Percentiles rank a stretch among this genome's conserved stretches.
Evolutionary conservation across 768 basidiomycete species (phyloP).

Genomic region (Agrocybe pediades): DNA sequence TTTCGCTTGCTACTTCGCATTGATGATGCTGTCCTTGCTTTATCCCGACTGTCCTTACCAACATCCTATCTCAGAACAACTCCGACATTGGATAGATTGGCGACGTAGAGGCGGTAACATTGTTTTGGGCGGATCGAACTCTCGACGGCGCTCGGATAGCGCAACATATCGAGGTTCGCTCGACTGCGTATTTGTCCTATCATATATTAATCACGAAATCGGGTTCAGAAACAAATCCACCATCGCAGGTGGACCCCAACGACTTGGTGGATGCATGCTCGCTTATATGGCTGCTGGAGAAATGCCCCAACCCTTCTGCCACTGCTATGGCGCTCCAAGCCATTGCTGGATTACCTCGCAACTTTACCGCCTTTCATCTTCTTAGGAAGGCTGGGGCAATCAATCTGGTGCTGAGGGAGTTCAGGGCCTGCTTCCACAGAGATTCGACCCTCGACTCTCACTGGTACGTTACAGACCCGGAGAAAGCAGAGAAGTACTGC

Average conservation of each 20-base stretch:
- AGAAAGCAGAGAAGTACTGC: conserved; percentile 35
- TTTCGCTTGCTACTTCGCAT: conserved; percentile 33
- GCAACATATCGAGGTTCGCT: not conserved
- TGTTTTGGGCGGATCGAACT: not conserved
- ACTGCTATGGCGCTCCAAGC: conserved; percentile 30
- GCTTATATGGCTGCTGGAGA: conserved; percentile 35
- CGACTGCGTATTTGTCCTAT: no score
- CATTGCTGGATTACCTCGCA: conserved; percentile 37
- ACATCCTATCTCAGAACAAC: conserved; percentile 35
- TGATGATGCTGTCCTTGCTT: conserved; percentile 34
- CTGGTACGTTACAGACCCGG: conserved; percentile 34
- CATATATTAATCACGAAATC: not conserved
- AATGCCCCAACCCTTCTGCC: conserved; percentile 28
- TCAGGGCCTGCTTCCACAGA: conserved; percentile 36
- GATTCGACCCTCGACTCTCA: conserved; percentile 33
- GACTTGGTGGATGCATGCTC: conserved; percentile 36
- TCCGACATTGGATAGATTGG: conserved; percentile 20
- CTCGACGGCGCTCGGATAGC: no score
- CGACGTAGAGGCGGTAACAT: not conserved
- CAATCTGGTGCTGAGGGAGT: conserved; percentile 29
- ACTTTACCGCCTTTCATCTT: conserved; percentile 34
- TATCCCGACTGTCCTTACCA: conserved; percentile 40
- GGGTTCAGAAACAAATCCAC: no score
- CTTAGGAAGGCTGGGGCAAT: conserved; percentile 35
- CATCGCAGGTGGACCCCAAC: conserved; percentile 8